Evolutionary conservation across 2,329 filamentous ascomycete species (phyloP).

Genomic region (Claviceps fusiformis): DNA sequence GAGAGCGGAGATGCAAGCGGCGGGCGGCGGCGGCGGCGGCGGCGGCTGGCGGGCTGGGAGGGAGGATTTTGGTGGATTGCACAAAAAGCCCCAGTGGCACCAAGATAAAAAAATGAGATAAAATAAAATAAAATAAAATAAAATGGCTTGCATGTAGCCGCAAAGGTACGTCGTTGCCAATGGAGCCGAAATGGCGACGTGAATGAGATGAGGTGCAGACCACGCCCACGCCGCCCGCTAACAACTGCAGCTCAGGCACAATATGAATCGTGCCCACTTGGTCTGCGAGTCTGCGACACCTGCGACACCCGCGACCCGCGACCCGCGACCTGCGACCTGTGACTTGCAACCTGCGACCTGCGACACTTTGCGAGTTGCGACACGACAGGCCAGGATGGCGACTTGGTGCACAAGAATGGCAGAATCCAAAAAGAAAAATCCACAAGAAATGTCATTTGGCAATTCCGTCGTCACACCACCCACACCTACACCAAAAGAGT

Average conservation of each 20-base stretch:
- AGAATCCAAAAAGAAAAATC: too few relatives aligned
- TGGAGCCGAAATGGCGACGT: too few relatives aligned
- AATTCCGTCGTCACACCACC: neutral
- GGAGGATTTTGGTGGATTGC: too few relatives aligned
- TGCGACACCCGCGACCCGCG: slow-evolving; percentile 1
- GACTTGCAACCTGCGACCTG: too few relatives aligned
- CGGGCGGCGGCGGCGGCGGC: slow-evolving; percentile 3
- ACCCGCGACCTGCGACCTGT: too few relatives aligned
- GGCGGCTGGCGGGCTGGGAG: neutral
- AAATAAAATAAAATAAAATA: neutral
- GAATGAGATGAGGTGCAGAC: too few relatives aligned
- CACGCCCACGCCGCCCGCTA: neutral
- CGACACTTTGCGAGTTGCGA: neutral
- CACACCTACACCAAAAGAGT: neutral
- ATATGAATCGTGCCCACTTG: neutral
- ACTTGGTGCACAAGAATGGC: neutral
- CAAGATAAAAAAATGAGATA: neutral
- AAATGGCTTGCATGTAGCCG: too few relatives aligned
- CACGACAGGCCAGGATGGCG: neutral
- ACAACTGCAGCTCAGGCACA: neutral
- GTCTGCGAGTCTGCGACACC: neutral
- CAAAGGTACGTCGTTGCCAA: too few relatives aligned
- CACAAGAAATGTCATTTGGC: too few relatives aligned
- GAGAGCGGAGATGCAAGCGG: slow-evolving; percentile 9
- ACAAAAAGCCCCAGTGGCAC: too few relatives aligned